phyloP scores from a whole-genome alignment of 1,284 basidiomycete genomes.

The Phlebopus sp. region DNA sequence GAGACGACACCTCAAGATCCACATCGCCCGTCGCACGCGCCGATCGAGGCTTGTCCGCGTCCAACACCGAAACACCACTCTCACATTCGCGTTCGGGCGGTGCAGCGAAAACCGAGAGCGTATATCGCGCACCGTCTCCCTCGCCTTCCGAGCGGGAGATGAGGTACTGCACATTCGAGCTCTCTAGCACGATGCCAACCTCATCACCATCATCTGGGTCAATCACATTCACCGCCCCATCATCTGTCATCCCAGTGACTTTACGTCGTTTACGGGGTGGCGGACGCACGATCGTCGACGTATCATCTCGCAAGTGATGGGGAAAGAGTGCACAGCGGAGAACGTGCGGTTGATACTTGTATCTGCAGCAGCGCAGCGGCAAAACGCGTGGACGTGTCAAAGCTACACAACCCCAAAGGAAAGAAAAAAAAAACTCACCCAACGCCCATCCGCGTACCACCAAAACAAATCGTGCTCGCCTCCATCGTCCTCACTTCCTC shows the following conservation, averaged over 20 bases:
- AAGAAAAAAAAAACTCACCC: constrained; percentile 41
- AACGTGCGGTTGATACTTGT: constrained; percentile 53
- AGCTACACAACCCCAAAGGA: not conserved
- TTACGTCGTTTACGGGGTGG: constrained; percentile 28
- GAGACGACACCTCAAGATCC: no score
- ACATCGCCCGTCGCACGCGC: no score
- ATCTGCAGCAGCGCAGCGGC: constrained; percentile 43
- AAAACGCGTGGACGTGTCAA: constrained; percentile 1
- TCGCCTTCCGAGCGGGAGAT: constrained; percentile 12
- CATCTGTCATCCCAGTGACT: constrained; percentile 6
- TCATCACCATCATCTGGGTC: constrained; percentile 12
- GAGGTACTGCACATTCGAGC: constrained; percentile 20
- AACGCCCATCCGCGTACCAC: constrained; percentile 37
- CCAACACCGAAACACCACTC: no score
- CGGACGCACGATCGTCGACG: constrained; percentile 9
- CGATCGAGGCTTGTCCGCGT: no score
- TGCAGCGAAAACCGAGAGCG: constrained; percentile 20
- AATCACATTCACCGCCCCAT: constrained; percentile 11
- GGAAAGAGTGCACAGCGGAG: constrained; percentile 49
- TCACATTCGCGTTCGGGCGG: no score
- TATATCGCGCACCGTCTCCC: constrained; percentile 12
- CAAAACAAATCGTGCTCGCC: constrained; percentile 45
- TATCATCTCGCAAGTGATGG: constrained; percentile 9
- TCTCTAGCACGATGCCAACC: constrained; percentile 24
- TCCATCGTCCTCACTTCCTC: constrained; percentile 39